Evolutionary conservation across 352 stramenopile genomes (phyloP), one percentile per base, ranked within the genome.

Genomic region (Phytophthora pinifolia): DNA sequence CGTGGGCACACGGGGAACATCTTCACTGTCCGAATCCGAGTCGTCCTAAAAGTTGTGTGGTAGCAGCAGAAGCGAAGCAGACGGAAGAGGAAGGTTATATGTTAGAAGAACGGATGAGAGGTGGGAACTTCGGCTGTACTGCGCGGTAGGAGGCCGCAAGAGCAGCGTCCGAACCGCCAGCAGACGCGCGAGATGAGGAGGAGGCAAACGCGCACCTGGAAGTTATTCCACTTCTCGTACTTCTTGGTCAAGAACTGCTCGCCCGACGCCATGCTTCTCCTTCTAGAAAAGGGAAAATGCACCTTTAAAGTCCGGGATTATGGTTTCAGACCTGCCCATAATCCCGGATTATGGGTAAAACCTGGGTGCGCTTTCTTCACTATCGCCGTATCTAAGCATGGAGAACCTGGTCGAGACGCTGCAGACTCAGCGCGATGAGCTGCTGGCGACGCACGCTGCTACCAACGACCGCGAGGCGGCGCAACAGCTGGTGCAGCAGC

Each of bases 211-310:
- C 62, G 30, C 35, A 92, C 83, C 72, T 86, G 74, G 47, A 94
- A 92, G 48, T 91, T 82, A 65, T 89, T 80, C 84, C 84, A 94
- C 61, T 92, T 94, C 70, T 90, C 76, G 67, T 94, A 94, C 46
- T 88, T 94, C 67, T 94, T 87, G 70, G 64, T 89, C 59, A 94
- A 70, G 62, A 77, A 94, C 48, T 92, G 46, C 46, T 93, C 83
- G 47, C 70, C 60, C 41, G 75, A 62, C 49, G 68, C 53, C 68
- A 77, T 77, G 15, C 18, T 56, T 44, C 17, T 47, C 14, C 46
- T 58, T n/a, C n/a, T n/a, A n/a, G n/a, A n/a, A n/a, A n/a, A n/a
- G n/a, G n/a, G n/a, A n/a, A n/a, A n/a, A n/a, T n/a, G n/a, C n/a
- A n/a, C n/a, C n/a, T n/a, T n/a, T n/a, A n/a, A n/a, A n/a, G n/a